Percentiles rank a stretch among this genome's conserved stretches.
Evolutionary conservation across 148 eudicot genomes (phyloP).

Genomic region (Cornus florida): DNA sequence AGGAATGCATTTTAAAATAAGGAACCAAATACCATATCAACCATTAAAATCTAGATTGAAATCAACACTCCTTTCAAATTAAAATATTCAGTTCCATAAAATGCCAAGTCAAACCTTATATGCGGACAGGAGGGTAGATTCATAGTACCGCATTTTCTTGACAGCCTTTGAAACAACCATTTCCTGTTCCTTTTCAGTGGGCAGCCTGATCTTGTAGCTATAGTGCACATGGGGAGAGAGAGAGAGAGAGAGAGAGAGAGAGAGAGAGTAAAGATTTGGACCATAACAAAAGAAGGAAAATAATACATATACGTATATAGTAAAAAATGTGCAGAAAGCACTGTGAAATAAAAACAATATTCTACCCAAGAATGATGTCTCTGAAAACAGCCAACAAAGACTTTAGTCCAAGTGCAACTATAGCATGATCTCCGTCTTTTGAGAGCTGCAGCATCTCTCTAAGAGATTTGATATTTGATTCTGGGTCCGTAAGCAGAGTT

Average conservation of each 20-base stretch:
- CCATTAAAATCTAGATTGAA: not conserved
- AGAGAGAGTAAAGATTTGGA: constrained; percentile 6
- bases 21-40: not conserved
- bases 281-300: constrained; percentile 7
- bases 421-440: constrained; percentile 59
- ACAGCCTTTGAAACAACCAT: constrained; percentile 78
- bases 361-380: constrained; percentile 94
- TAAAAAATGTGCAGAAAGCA: constrained; percentile 2
- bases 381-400: constrained; percentile 84
- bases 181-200: constrained; percentile 88
- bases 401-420: constrained; percentile 60
- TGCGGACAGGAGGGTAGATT: constrained; percentile 67
- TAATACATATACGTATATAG: not conserved
- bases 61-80: not conserved
- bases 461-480: constrained; percentile 64
- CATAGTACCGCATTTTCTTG: constrained; percentile 80
- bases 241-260: not conserved
- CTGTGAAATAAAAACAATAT: not conserved
- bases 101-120: constrained; percentile 61
- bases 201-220: constrained; percentile 94
- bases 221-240: constrained; percentile 19
- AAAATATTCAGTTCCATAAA: constrained; percentile 8
- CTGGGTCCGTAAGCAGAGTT: constrained; percentile 77
- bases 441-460: constrained; percentile 76
- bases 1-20: not conserved